Conservation (phyloP, 2,329 filamentous ascomycete species). For the Aspergillus japonicus region DNA sequence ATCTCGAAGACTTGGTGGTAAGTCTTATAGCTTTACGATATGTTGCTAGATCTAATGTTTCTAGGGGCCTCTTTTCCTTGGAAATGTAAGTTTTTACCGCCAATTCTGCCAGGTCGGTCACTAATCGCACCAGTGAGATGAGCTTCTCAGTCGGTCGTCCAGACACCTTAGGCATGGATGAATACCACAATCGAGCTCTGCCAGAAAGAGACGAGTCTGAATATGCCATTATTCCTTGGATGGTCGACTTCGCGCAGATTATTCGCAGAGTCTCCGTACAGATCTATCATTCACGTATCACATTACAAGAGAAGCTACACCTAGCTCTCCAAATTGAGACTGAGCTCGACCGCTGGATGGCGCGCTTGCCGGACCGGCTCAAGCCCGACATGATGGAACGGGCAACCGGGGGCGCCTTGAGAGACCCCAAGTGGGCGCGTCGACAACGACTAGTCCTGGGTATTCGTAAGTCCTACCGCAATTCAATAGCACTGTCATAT, state of each 20-base stretch:
- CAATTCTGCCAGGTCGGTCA: not conserved
- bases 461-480: constrained; percentile 32
- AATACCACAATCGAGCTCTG: constrained; percentile 49
- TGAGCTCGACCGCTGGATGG: constrained; percentile 39
- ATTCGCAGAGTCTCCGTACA: constrained; percentile 42
- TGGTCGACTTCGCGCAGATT: constrained; percentile 43
- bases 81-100: constrained; percentile 38
- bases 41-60: not conserved
- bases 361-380: constrained; percentile 32
- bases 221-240: constrained; percentile 42
- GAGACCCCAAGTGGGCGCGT: constrained; percentile 40
- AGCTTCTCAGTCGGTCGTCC: constrained; percentile 51
- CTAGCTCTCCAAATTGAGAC: constrained; percentile 37
- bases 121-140: constrained; percentile 39
- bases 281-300: constrained; percentile 39
- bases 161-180: constrained; percentile 49
- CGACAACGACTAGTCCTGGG: constrained; percentile 41
- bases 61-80: constrained; percentile 46
- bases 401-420: constrained; percentile 26
- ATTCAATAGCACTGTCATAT: not conserved
- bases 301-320: constrained; percentile 36
- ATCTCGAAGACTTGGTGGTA: constrained; percentile 51
- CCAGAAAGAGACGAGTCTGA: constrained; percentile 37
- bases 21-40: constrained; percentile 14
- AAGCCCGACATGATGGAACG: constrained; percentile 30